Evolutionary conservation across 495 filamentous ascomycete genomes (phyloP).

Genomic region (Tuber microsphaerosporum): DNA sequence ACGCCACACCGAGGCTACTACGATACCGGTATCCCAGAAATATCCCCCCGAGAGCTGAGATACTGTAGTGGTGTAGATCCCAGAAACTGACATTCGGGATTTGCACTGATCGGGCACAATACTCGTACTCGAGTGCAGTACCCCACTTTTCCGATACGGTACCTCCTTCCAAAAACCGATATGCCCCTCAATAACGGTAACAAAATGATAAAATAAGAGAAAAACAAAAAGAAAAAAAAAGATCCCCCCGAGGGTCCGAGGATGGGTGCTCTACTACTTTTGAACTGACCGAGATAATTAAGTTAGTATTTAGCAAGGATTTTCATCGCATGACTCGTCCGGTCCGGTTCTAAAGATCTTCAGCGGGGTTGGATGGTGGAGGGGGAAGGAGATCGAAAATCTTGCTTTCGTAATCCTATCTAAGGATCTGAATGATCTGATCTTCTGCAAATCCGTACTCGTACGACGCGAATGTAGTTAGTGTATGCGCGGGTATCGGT

Average conservation of each 20-base stretch:
- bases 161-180: background rate
- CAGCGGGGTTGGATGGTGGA: background rate
- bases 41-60: background rate
- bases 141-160: background rate
- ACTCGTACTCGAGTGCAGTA: background rate
- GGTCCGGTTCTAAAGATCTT: background rate
- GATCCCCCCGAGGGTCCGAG: background rate
- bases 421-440: background rate
- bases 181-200: background rate
- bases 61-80: background rate
- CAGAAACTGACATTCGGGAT: background rate
- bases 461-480: background rate
- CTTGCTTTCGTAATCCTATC: conserved; percentile 1
- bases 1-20: background rate
- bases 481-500: background rate
- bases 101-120: background rate
- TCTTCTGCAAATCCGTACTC: background rate
- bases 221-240: background rate
- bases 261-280: background rate
- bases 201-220: background rate
- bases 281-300: background rate
- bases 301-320: background rate
- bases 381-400: background rate
- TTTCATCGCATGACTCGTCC: background rate
- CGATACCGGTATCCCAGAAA: background rate